Evolutionary conservation across 768 basidiomycete species (phyloP).

Genomic region (Clathrus columnatus): DNA sequence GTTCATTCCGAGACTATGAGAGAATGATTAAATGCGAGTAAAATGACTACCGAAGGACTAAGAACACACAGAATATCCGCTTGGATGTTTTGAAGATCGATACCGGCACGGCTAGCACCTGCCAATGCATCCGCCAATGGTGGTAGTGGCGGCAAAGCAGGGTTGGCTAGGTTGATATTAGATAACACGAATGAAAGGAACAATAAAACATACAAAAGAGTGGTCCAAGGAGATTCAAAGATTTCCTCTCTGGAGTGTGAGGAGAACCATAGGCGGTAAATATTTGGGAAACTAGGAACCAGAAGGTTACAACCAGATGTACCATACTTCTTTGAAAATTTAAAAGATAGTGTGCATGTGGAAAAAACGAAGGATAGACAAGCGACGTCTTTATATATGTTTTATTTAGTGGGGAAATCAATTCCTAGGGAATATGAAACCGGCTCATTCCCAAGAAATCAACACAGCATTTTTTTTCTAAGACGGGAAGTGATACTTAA

Average conservation of each 20-base stretch:
- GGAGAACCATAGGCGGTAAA: neutral
- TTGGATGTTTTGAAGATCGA: constrained; percentile 5
- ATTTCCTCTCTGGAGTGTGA: neutral
- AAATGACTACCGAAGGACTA: neutral
- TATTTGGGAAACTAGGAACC: neutral
- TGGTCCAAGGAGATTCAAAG: neutral
- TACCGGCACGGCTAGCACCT: neutral
- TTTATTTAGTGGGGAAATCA: too few species aligned
- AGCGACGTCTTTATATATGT: too few species aligned
- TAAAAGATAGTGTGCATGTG: neutral
- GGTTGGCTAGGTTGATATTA: neutral
- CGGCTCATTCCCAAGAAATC: too few species aligned
- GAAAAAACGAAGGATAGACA: too few species aligned
- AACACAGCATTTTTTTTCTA: too few species aligned
- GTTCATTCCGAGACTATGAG: constrained; percentile 40
- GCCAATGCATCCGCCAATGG: neutral
- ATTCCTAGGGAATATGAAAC: too few species aligned
- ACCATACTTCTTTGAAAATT: neutral
- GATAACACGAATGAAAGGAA: neutral
- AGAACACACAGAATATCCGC: constrained; percentile 5
- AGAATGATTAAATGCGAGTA: neutral
- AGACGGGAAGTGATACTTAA: too few species aligned
- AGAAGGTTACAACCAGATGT: neutral
- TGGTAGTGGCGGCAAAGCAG: neutral
- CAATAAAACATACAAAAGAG: neutral